Evolutionary conservation across 202 grass and related monocot genomes (phyloP).

Genomic region (Musa balbisiana): DNA sequence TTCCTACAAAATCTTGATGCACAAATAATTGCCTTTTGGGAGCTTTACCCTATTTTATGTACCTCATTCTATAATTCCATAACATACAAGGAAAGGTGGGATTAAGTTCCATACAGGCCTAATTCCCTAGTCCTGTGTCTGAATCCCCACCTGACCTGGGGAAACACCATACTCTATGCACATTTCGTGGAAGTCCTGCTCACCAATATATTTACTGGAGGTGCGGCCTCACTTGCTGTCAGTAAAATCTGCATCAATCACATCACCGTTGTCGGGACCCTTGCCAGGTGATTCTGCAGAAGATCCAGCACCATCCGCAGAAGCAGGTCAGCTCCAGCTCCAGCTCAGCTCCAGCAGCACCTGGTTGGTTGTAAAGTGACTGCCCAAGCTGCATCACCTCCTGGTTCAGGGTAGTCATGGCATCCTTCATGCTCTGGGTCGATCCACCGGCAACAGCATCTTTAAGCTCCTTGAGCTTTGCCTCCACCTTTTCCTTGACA

Average conservation of each 20-base stretch:
- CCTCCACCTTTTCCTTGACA: constrained; percentile 81
- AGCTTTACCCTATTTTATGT: too few relatives aligned
- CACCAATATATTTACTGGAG: too few relatives aligned
- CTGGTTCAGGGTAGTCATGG: constrained; percentile 80
- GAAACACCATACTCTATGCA: too few relatives aligned
- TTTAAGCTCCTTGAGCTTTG: constrained; percentile 69
- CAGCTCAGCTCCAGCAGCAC: constrained; percentile 6
- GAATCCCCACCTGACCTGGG: too few relatives aligned
- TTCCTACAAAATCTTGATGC: too few relatives aligned
- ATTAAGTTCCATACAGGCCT: too few relatives aligned
- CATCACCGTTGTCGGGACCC: constrained; percentile 52
- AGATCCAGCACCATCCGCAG: constrained; percentile 16
- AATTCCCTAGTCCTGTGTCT: too few relatives aligned
- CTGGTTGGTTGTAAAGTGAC: constrained; percentile 72
- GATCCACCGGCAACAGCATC: constrained; percentile 61
- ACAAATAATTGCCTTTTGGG: too few relatives aligned
- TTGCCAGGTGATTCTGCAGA: constrained; percentile 26
- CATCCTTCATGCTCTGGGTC: constrained; percentile 65
- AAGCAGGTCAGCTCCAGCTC: not conserved
- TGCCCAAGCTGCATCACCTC: constrained; percentile 94
- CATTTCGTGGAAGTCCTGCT: too few relatives aligned
- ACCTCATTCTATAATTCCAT: too few relatives aligned
- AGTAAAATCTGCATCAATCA: constrained; percentile 82
- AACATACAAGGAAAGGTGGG: too few relatives aligned
- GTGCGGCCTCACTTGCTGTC: constrained; percentile 48